A percentile compares a stretch with the other conserved stretches of the same genome.
These are phyloP conservation scores for Exophiala oligosperma DNA, from an alignment of 2,329 filamentous ascomycete species.

Conservation along the genomic window DNA sequence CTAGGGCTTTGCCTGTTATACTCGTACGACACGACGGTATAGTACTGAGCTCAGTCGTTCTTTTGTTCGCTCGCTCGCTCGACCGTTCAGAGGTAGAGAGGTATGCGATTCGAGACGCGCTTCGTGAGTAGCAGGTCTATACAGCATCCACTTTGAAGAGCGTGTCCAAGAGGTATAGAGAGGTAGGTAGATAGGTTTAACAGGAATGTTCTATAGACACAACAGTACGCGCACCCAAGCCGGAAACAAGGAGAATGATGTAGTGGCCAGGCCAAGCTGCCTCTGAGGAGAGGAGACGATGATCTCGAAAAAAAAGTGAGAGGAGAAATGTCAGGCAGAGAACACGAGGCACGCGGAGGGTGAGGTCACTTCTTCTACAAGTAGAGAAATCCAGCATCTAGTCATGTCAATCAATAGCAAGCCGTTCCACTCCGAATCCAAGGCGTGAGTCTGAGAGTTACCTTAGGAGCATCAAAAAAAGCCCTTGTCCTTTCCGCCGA, in stretches of 20 bases:
- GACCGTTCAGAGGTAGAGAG: too few species aligned
- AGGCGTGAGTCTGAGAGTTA: neutral
- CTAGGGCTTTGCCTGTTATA: neutral
- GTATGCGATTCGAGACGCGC: neutral
- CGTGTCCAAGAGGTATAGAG: too few species aligned
- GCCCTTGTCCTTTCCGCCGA: conserved; percentile 20
- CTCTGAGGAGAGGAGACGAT: neutral
- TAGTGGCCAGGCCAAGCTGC: conserved; percentile 7
- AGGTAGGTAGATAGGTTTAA: too few species aligned
- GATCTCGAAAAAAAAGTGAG: neutral
- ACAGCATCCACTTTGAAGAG: too few species aligned
- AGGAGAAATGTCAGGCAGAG: neutral
- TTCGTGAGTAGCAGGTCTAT: neutral
- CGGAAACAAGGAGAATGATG: conserved; percentile 16
- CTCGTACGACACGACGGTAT: neutral
- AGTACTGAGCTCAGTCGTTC: too few species aligned
- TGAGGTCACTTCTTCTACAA: conserved; percentile 15
- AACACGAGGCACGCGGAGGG: neutral
- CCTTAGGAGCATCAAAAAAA: too few species aligned
- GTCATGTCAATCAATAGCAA: conserved; percentile 12
- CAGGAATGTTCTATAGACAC: too few species aligned
- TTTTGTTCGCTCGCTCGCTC: too few species aligned
- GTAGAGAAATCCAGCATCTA: neutral
- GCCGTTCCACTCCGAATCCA: conserved; percentile 19
- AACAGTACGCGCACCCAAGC: neutral